These are phyloP conservation scores for Acanthamoeba royreba DNA, from an alignment of 208 protist species.

Conservation along the genomic window DNA sequence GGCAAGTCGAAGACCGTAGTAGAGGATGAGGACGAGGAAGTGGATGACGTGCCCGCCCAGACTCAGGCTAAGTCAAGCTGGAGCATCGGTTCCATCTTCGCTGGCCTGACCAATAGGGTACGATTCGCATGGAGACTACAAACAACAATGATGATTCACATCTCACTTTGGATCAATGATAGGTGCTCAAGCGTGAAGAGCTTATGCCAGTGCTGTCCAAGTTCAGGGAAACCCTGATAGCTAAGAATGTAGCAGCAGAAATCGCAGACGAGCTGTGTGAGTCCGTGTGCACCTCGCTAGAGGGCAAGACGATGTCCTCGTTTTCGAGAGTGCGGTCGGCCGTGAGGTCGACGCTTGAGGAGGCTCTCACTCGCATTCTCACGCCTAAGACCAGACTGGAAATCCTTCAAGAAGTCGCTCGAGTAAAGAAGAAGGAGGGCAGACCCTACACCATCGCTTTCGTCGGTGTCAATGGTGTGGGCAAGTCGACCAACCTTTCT, in stretches of 20 bases:
- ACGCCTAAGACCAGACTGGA: slow-evolving; percentile 94
- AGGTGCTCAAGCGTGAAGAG: slow-evolving; percentile 86
- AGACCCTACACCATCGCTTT: slow-evolving; percentile 96
- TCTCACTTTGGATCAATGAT: no score
- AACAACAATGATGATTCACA: no score
- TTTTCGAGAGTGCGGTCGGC: slow-evolving; percentile 80
- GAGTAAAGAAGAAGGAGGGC: slow-evolving; percentile 76
- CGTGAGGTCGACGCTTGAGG: slow-evolving; percentile 86
- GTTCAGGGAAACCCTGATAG: slow-evolving; percentile 92
- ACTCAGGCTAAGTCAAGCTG: slow-evolving; percentile 23
- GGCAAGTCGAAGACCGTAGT: neutral
- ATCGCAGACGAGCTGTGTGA: slow-evolving; percentile 94
- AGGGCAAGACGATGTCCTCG: slow-evolving; percentile 89
- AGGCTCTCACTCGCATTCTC: slow-evolving; percentile 92
- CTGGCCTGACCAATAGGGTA: slow-evolving; percentile 38
- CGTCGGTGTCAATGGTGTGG: slow-evolving; percentile 99
- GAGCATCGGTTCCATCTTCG: slow-evolving; percentile 41
- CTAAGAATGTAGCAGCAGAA: slow-evolving; percentile 97
- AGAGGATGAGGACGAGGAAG: slow-evolving; percentile 48
- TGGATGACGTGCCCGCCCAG: neutral
- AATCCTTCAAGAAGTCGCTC: slow-evolving; percentile 90
- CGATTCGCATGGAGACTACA: no score
- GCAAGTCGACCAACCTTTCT: slow-evolving; percentile 98
- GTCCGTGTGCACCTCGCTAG: slow-evolving; percentile 88
- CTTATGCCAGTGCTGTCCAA: slow-evolving; percentile 88